phyloP scores from a whole-genome alignment of 2,329 filamentous ascomycete genomes.

The Hypoxylon sp. region DNA sequence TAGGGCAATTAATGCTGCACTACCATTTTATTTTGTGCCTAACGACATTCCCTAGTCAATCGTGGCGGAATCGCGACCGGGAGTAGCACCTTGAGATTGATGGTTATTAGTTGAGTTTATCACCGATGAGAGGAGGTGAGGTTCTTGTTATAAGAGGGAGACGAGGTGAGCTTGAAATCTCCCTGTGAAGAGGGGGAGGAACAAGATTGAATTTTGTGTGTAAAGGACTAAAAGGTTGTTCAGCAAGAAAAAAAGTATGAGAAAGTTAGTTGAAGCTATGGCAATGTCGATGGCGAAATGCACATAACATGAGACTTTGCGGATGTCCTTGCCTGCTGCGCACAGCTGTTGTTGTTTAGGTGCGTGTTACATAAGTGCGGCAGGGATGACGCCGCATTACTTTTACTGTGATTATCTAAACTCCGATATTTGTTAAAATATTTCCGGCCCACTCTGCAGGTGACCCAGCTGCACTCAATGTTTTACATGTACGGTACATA shows the following conservation, averaged over 20 bases:
- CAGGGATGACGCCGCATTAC: slow-evolving; percentile 42
- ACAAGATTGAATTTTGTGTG: background rate
- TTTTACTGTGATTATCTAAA: slow-evolving; percentile 10
- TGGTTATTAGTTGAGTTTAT: slow-evolving; percentile 4
- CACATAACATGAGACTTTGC: slow-evolving; percentile 28
- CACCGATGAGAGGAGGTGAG: background rate
- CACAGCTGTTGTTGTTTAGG: slow-evolving; percentile 13
- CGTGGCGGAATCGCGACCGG: background rate
- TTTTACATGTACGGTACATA: background rate
- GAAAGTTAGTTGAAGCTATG: slow-evolving; percentile 6
- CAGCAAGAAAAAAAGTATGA: background rate
- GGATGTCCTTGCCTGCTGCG: slow-evolving; percentile 14
- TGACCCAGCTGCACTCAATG: slow-evolving; percentile 3
- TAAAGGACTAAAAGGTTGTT: background rate
- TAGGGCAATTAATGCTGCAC: slow-evolving; percentile 13
- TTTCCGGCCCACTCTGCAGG: slow-evolving; percentile 10
- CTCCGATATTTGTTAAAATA: slow-evolving; percentile 13
- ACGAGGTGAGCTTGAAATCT: background rate
- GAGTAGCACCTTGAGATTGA: slow-evolving; percentile 8
- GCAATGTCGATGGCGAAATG: slow-evolving; percentile 29
- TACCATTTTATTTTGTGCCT: slow-evolving; percentile 22
- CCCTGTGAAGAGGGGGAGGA: background rate
- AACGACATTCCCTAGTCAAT: background rate
- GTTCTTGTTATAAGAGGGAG: background rate
- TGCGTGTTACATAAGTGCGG: slow-evolving; percentile 8